phyloP scores from a whole-genome alignment of 2,329 filamentous ascomycete species.

The Coniochaeta pulveracea region DNA sequence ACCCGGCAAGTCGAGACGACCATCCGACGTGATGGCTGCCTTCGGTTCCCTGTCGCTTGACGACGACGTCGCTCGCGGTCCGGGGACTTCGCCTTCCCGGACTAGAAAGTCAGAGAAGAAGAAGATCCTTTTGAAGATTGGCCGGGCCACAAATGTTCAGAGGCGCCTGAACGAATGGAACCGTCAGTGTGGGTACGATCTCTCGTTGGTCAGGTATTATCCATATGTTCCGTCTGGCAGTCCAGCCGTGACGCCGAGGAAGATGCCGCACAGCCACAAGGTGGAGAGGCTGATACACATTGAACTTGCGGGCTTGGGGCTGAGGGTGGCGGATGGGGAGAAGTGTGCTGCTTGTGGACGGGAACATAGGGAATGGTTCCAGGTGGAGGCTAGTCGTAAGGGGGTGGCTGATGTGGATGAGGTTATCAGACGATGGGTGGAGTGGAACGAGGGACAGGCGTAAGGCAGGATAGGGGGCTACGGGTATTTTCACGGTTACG shows the following conservation, averaged over 20 bases:
- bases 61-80: slow-evolving; percentile 12
- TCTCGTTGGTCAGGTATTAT: slow-evolving; percentile 85
- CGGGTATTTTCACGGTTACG: too few species aligned
- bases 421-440: slow-evolving; percentile 67
- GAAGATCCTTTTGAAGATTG: slow-evolving; percentile 59
- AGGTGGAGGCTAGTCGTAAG: slow-evolving; percentile 63
- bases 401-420: slow-evolving; percentile 57
- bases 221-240: slow-evolving; percentile 53
- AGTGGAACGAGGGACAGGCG: slow-evolving; percentile 79
- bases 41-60: slow-evolving; percentile 31
- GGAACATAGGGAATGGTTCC: slow-evolving; percentile 92
- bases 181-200: slow-evolving; percentile 79
- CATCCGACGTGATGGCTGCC: slow-evolving; percentile 43
- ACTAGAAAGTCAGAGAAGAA: slow-evolving; percentile 25
- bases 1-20: slow-evolving; percentile 27
- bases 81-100: slow-evolving; percentile 13
- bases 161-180: slow-evolving; percentile 87
- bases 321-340: slow-evolving; percentile 37
- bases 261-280: slow-evolving; percentile 75
- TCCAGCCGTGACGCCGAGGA: slow-evolving; percentile 37
- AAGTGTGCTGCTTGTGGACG: slow-evolving; percentile 70
- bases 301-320: slow-evolving; percentile 58
- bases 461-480: too few species aligned
- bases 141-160: slow-evolving; percentile 70
- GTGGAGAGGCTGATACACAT: slow-evolving; percentile 87